Evolutionary conservation across 2,329 filamentous ascomycete genomes (phyloP), one percentile per base, ranked within the genome.

Genomic region (Botrytis tulipae): DNA sequence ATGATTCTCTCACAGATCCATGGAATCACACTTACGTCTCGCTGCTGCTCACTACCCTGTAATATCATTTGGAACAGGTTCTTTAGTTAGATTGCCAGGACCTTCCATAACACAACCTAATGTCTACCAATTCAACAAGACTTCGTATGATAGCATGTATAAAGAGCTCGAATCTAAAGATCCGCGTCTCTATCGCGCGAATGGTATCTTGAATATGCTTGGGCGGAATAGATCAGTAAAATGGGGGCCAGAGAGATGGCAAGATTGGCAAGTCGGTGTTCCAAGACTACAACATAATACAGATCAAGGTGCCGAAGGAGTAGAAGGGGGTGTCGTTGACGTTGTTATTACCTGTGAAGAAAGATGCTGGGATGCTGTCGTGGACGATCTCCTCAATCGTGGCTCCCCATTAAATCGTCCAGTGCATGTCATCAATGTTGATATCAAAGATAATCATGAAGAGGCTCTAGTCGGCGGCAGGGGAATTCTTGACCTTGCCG

Each of bases 401-500:
- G 96, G 95, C 12, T 90, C 92, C 0, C 92, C 93, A 5, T 86
- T 99, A 73, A 99, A 99, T 82, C 87, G 94, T 3, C 95, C 96
- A 0, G 96, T 99, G 0, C 96, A 99, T 81, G 93, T 99, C 73
- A 97, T 99, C 86, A 99, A 99, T 79, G 92, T 99, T 72, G 96
- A 99, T 82, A 99, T 99, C 80, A 95, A 93, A 82, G 96, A 99
- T 83, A 99, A 98, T 80, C 96, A 98, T 80, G 95, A 99, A 82
- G 96, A 99, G 83, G 96, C 96, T 0, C 87, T 95, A 35, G 88
- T 98, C 3, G 96, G 96, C 16, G 96, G 96, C 2, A 90, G 92
- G 77, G 96, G 93, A 62, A 99, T 99, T 74, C 86, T 98, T 54
- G 96, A 99, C 80, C 86, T 99, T 51, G 96, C 96, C 0, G 89